These are phyloP conservation scores for Mycosphaerella sp. DNA, from an alignment of 2,329 filamentous ascomycete species.

Conservation along the genomic window DNA sequence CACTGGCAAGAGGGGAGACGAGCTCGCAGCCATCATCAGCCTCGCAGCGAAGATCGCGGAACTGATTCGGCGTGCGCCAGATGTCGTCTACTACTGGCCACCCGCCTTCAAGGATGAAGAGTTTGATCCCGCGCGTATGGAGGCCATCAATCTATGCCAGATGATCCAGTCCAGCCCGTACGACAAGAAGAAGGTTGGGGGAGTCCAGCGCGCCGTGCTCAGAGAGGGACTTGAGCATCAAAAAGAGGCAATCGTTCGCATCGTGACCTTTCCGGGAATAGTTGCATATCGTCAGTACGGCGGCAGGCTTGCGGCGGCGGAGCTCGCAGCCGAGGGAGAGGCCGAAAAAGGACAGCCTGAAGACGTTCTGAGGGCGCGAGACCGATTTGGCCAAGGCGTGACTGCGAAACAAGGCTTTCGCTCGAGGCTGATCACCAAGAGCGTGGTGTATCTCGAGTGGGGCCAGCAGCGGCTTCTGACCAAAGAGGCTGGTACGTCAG, in stretches of 20 bases:
- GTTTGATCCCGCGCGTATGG: conserved; percentile 28
- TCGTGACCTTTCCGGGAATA: conserved; percentile 27
- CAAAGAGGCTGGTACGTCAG: conserved; percentile 28
- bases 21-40: conserved; percentile 16
- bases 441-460: conserved; percentile 26
- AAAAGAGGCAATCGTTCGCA: conserved; percentile 26
- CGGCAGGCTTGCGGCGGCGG: conserved; percentile 18
- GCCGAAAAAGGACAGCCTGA: conserved; percentile 8
- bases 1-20: background rate
- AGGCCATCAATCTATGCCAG: conserved; percentile 23
- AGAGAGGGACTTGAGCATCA: conserved; percentile 10
- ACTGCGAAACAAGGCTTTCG: conserved; percentile 22
- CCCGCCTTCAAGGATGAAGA: conserved; percentile 32
- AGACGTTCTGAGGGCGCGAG: conserved; percentile 1
- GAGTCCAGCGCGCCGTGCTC: conserved; percentile 18
- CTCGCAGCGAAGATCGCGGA: conserved; percentile 18
- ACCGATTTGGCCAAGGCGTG: background rate
- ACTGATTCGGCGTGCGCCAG: conserved; percentile 20
- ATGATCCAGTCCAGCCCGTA: conserved; percentile 26
- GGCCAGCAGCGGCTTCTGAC: conserved; percentile 29
- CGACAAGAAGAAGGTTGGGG: conserved; percentile 16
- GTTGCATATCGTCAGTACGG: conserved; percentile 28
- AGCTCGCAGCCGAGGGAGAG: conserved; percentile 17
- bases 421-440: conserved; percentile 26
- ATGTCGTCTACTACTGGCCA: conserved; percentile 29